Evolutionary conservation across 805 yeast species (phyloP).

Genomic region (Kodamaea sagamina): DNA sequence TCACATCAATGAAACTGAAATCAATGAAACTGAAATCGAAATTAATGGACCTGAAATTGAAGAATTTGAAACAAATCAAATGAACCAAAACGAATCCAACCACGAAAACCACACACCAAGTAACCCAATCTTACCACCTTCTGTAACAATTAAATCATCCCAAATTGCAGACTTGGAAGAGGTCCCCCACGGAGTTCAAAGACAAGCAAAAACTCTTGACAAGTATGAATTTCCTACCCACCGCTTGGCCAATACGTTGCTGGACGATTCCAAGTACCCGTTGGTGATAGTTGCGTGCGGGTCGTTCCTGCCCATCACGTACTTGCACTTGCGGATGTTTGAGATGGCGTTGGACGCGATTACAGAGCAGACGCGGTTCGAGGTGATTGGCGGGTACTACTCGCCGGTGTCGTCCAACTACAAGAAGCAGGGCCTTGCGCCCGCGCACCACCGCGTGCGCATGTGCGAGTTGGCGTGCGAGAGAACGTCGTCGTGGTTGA

Average conservation of each 20-base stretch:
- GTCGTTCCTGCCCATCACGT: constrained; percentile 93
- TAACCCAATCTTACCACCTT: constrained; percentile 35
- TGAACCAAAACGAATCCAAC: too few species aligned
- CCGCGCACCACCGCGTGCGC: constrained; percentile 84
- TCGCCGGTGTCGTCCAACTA: constrained; percentile 94
- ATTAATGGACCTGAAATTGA: too few species aligned
- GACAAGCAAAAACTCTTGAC: constrained; percentile 76
- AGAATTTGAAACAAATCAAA: too few species aligned
- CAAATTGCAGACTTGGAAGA: constrained; percentile 95
- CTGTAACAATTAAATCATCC: constrained; percentile 49
- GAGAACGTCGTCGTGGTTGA: constrained; percentile 92
- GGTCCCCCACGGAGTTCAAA: constrained; percentile 89
- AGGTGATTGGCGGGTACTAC: constrained; percentile 94
- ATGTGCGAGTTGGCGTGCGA: constrained; percentile 99
- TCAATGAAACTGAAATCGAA: too few species aligned
- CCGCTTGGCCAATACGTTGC: constrained; percentile 67
- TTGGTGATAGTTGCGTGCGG: constrained; percentile 97
- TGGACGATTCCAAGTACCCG: constrained; percentile 80
- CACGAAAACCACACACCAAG: neutral
- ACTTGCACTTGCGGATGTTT: constrained; percentile 93
- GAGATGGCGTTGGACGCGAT: constrained; percentile 98
- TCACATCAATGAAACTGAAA: too few species aligned
- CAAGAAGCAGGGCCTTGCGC: constrained; percentile 89
- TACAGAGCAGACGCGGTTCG: constrained; percentile 87
- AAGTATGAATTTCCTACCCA: constrained; percentile 86